A percentile compares a stretch with the other conserved stretches of the same genome.
These are phyloP conservation scores for Kwoniella europaea DNA, from an alignment of 768 basidiomycete species.

Conservation along the genomic window DNA sequence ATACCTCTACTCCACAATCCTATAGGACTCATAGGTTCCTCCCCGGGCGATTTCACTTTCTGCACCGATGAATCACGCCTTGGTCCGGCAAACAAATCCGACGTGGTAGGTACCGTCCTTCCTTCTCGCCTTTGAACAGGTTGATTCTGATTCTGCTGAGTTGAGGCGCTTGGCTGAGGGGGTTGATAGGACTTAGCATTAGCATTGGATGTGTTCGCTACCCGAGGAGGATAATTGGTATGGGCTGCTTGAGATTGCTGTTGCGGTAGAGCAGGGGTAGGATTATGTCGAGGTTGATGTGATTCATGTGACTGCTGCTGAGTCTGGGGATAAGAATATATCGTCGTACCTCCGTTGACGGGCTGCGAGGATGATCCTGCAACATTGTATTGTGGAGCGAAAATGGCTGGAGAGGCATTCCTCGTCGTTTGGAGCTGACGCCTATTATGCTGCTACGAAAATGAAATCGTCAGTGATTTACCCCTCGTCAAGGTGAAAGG, in stretches of 20 bases:
- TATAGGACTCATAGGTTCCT: slow-evolving; percentile 2
- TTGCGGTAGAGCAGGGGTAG: neutral
- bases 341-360: slow-evolving; percentile 17
- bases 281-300: slow-evolving; percentile 7
- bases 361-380: slow-evolving; percentile 14
- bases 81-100: slow-evolving; percentile 39
- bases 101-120: slow-evolving; percentile 46
- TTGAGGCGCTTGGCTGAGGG: neutral
- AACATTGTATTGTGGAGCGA: slow-evolving; percentile 18
- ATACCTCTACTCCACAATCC: slow-evolving; percentile 17
- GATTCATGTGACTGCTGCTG: slow-evolving; percentile 20
- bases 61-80: slow-evolving; percentile 3
- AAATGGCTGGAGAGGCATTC: slow-evolving; percentile 36
- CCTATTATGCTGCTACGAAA: slow-evolving; percentile 16
- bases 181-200: slow-evolving; percentile 1
- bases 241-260: slow-evolving; percentile 3
- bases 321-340: slow-evolving; percentile 17
- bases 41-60: slow-evolving; percentile 15
- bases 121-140: slow-evolving; percentile 38
- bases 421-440: slow-evolving; percentile 30
- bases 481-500: too few species aligned
- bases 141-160: slow-evolving; percentile 14
- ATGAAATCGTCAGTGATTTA: neutral
- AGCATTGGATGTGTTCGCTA: neutral
- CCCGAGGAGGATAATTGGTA: neutral